These are phyloP conservation scores for Huntiella omanensis DNA, from an alignment of 2,329 filamentous ascomycete species.

Conservation along the genomic window DNA sequence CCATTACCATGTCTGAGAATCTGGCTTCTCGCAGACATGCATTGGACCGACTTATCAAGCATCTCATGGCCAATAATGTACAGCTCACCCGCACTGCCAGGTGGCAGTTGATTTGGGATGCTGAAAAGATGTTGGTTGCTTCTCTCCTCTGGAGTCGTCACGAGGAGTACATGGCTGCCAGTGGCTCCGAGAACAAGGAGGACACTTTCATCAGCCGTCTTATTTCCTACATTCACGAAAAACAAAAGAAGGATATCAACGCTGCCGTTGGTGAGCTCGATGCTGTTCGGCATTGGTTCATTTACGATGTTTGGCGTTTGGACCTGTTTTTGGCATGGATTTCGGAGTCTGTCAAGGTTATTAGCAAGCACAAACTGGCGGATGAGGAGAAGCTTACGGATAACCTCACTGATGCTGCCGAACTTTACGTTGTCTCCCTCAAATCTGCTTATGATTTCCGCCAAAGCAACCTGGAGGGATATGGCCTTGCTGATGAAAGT, in stretches of 20 bases:
- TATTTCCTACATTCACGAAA: conserved; percentile 55
- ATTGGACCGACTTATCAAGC: conserved; percentile 53
- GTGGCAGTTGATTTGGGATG: conserved; percentile 73
- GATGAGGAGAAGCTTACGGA: conserved; percentile 35
- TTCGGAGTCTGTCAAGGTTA: conserved; percentile 54
- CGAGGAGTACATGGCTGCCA: conserved; percentile 44
- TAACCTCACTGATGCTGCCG: conserved; percentile 47
- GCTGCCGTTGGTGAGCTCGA: conserved; percentile 53
- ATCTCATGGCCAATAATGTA: conserved; percentile 48
- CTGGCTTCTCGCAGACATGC: conserved; percentile 54
- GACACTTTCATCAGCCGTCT: conserved; percentile 33
- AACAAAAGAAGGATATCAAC: conserved; percentile 51
- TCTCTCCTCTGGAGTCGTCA: conserved; percentile 64
- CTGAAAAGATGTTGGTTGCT: conserved; percentile 75
- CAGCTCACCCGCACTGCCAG: conserved; percentile 47
- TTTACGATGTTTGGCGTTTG: conserved; percentile 53
- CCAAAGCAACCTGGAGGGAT: conserved; percentile 45
- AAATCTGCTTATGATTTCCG: conserved; percentile 53
- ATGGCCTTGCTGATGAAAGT: conserved; percentile 52
- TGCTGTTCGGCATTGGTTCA: conserved; percentile 69
- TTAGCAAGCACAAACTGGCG: conserved; percentile 42
- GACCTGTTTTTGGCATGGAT: conserved; percentile 65
- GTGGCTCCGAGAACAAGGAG: conserved; percentile 36
- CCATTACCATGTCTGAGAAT: conserved; percentile 65
- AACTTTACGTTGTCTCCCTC: conserved; percentile 38